Conservation (phyloP, 2,329 filamentous ascomycete species). For the Pseudogymnoascus sp. region DNA sequence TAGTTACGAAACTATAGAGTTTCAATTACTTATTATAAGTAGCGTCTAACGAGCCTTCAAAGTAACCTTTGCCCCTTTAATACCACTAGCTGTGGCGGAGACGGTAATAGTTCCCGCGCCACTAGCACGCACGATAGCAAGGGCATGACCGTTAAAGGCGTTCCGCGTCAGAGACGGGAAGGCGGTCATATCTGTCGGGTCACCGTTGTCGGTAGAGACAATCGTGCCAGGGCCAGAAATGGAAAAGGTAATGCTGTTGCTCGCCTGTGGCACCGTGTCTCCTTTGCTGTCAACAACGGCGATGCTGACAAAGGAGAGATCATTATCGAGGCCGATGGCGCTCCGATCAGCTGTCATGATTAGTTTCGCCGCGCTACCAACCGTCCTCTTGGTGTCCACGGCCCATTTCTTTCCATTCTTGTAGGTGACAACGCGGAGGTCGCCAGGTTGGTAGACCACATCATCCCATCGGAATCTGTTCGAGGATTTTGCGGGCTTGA, state of each 20-base stretch:
- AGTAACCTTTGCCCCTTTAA: constrained; percentile 16
- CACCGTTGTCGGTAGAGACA: constrained; percentile 44
- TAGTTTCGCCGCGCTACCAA: constrained; percentile 33
- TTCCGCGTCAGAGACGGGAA: constrained; percentile 35
- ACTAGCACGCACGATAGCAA: constrained; percentile 33
- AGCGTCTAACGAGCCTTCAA: neutral
- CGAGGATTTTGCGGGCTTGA: constrained; percentile 28
- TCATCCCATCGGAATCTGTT: constrained; percentile 48
- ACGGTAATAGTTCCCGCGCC: constrained; percentile 25
- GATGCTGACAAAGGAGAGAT: constrained; percentile 40
- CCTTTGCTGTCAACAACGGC: constrained; percentile 38
- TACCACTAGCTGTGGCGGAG: constrained; percentile 18
- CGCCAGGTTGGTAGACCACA: constrained; percentile 40
- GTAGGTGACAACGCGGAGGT: constrained; percentile 40
- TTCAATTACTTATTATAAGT: neutral
- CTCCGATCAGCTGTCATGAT: constrained; percentile 35
- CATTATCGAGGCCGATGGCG: constrained; percentile 36
- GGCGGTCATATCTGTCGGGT: constrained; percentile 36
- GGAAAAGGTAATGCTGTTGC: constrained; percentile 36
- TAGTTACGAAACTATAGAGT: neutral
- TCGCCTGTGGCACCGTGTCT: constrained; percentile 36
- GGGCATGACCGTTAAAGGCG: constrained; percentile 34
- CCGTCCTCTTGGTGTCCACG: constrained; percentile 33
- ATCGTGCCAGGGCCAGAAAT: constrained; percentile 38
- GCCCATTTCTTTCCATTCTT: constrained; percentile 42